Percentiles rank a stretch among this genome's conserved stretches.
These are phyloP conservation scores for Rubia peregrina DNA, from an alignment of 305 asterid genomes.

Conservation along the genomic window DNA sequence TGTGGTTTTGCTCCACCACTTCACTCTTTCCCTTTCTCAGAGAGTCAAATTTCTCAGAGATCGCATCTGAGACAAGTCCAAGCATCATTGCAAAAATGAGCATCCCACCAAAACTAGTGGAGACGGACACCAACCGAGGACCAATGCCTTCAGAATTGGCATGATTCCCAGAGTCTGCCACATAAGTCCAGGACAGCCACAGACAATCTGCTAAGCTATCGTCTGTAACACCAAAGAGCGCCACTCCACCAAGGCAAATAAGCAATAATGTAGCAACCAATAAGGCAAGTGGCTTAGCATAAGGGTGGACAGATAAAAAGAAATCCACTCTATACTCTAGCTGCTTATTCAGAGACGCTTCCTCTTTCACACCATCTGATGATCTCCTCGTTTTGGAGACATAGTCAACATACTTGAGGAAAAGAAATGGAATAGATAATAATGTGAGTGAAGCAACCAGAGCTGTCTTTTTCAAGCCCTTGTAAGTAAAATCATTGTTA, in stretches of 20 bases:
- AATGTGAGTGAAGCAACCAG: conserved; percentile 45
- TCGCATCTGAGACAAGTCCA: conserved; percentile 90
- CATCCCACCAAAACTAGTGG: conserved; percentile 91
- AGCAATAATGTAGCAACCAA: conserved; percentile 73
- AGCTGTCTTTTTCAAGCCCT: conserved; percentile 49
- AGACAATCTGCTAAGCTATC: conserved; percentile 70
- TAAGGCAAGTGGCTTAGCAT: conserved; percentile 76
- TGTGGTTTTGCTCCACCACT: conserved; percentile 81
- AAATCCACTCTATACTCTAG: conserved; percentile 68
- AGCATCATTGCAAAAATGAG: conserved; percentile 98
- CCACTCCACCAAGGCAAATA: conserved; percentile 72
- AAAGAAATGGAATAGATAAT: conserved; percentile 55
- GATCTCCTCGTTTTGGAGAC: conserved; percentile 55
- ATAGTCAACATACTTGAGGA: conserved; percentile 60
- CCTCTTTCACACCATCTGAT: conserved; percentile 50
- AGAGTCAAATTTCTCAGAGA: conserved; percentile 90
- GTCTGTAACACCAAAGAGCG: conserved; percentile 77
- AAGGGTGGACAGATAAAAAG: conserved; percentile 74
- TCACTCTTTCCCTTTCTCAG: conserved; percentile 93
- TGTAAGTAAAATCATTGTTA: conserved; percentile 27
- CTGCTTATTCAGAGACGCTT: conserved; percentile 66
- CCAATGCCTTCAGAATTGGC: conserved; percentile 76
- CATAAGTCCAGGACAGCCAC: conserved; percentile 90
- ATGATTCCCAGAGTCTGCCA: conserved; percentile 81
- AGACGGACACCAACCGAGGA: conserved; percentile 67